Evolutionary conservation across 116 monocot species (phyloP), one percentile per base, ranked within the genome.

Genomic region (Posidonia oceanica): DNA sequence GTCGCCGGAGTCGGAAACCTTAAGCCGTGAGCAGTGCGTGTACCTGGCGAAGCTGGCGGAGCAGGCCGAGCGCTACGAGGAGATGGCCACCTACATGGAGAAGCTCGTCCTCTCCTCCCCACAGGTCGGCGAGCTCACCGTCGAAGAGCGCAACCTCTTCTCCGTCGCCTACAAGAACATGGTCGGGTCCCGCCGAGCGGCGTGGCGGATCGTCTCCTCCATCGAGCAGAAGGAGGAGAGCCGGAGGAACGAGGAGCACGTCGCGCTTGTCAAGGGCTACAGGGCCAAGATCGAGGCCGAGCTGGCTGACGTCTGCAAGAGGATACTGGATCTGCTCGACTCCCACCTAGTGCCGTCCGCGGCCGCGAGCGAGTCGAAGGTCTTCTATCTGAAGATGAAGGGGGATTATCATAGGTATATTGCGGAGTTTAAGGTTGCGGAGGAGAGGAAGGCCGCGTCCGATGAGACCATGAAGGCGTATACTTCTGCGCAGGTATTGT

Each of bases 91-190:
- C 14, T 75, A 23, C 75, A 69, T 75, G 75, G 60, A 75, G 44
- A 29, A n/a, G 51, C 29, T 68, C 15, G 68, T 54, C 42, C 37
- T 36, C 15, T 12, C 54, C n/a, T 14, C 29, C 16, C 3, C 18
- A 10, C n/a, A 13, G 0, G 36, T 62, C 62, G 52, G 72, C 63
- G 72, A 72, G 13, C 77, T 82, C 44, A 55, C 77, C 16, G 75
- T 71, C 18, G 78, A 82, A 71, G 82, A 82, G 75, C 70, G 78
- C 13, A 82, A 82, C 72, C 77, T 82, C 18, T 77, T 82, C 57
- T 78, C 75, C 23, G 82, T 82, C 17, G 82, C 75, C 51, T 82
- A 78, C 78, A 82, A 82, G 72, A 82, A 82, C 63, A 74, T 82
- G 21, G 71, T 82, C 57, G 82, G 82, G 12, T 71, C 78, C 16